phyloP scores from a whole-genome alignment of 306 rosid species.

The Senna siamea region DNA sequence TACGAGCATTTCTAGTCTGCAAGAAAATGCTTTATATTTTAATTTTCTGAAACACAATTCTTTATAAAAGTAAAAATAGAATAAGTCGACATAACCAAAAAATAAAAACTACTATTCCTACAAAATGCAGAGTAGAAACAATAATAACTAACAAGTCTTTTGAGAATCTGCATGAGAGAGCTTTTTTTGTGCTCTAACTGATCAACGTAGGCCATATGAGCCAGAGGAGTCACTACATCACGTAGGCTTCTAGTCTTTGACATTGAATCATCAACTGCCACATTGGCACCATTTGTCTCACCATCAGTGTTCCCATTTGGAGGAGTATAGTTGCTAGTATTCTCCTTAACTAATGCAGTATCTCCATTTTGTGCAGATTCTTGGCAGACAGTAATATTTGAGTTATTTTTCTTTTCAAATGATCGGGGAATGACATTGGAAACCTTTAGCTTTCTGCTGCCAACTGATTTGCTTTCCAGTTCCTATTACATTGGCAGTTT shows the following conservation, averaged over 20 bases:
- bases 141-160: constrained; percentile 68
- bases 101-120: constrained; percentile 10
- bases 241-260: constrained; percentile 61
- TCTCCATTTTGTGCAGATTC: constrained; percentile 14
- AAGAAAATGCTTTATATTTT: constrained; percentile 25
- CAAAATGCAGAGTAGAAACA: constrained; percentile 31
- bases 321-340: constrained; percentile 31
- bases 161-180: constrained; percentile 74
- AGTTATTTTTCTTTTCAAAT: constrained; percentile 63
- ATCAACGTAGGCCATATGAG: constrained; percentile 81
- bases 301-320: constrained; percentile 51
- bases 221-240: constrained; percentile 83
- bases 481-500: constrained; percentile 50
- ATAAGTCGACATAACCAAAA: background rate
- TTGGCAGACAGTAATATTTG: constrained; percentile 34
- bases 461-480: constrained; percentile 67
- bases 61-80: constrained; percentile 14
- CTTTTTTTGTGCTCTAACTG: constrained; percentile 88
- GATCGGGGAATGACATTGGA: constrained; percentile 77
- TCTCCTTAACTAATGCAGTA: constrained; percentile 41
- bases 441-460: constrained; percentile 68
- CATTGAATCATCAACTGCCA: constrained; percentile 45
- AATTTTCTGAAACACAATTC: constrained; percentile 16
- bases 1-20: constrained; percentile 90
- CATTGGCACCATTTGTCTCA: constrained; percentile 46